A percentile compares a stretch with the other conserved stretches of the same genome.
phyloP scores from a whole-genome alignment of 768 basidiomycete genomes.

The Kwoniella botswanensis region DNA sequence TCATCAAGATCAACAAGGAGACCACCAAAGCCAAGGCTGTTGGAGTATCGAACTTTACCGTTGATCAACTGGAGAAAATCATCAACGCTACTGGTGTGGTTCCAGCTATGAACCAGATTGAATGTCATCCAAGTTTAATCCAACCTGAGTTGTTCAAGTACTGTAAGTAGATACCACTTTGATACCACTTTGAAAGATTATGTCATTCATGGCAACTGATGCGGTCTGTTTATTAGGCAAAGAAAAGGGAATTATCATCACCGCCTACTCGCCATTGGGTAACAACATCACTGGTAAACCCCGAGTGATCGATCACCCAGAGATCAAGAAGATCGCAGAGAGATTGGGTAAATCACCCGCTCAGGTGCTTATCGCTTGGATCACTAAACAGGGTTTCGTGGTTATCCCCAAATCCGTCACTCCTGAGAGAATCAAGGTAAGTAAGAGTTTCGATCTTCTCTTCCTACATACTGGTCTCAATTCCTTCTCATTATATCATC shows the following conservation, averaged over 20 bases:
- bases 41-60: slow-evolving; percentile 57
- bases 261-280: slow-evolving; percentile 47
- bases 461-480: no score
- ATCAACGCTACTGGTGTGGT: slow-evolving; percentile 73
- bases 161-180: slow-evolving; percentile 20
- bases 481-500: no score
- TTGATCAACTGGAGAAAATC: slow-evolving; percentile 63
- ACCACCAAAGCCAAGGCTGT: slow-evolving; percentile 76
- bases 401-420: slow-evolving; percentile 83
- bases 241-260: slow-evolving; percentile 50
- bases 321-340: slow-evolving; percentile 69
- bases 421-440: slow-evolving; percentile 61
- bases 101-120: slow-evolving; percentile 80
- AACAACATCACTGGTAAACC: slow-evolving; percentile 62
- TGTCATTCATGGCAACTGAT: neutral
- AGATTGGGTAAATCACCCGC: slow-evolving; percentile 71
- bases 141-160: slow-evolving; percentile 40
- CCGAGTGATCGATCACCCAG: slow-evolving; percentile 71
- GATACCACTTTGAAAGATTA: neutral
- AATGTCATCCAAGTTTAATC: slow-evolving; percentile 69
- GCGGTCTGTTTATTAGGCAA: slow-evolving; percentile 25
- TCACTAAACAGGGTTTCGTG: slow-evolving; percentile 71
- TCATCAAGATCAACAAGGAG: slow-evolving; percentile 70
- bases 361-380: slow-evolving; percentile 85
- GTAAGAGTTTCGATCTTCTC: slow-evolving; percentile 16